Evolutionary conservation across 1,139 yeast genomes (phyloP), one percentile per base, ranked within the genome.

Genomic region (Candida tunisiensis): DNA sequence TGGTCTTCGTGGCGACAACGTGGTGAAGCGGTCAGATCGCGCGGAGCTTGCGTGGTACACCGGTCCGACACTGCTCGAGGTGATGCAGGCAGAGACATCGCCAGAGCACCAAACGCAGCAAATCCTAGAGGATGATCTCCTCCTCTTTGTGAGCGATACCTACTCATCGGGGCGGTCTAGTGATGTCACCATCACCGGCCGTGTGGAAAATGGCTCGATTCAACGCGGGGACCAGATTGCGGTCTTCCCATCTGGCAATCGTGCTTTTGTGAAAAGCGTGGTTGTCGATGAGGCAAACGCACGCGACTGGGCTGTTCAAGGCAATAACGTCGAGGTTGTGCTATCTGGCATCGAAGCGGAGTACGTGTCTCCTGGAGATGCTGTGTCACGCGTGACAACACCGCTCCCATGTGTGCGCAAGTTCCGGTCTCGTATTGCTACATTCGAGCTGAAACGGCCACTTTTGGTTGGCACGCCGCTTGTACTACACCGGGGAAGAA

Each of bases 1-100:
- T 21, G 98, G 96, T 0, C 62, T 80, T 25, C 57, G 69, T 2
- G 98, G 99, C 15, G 71, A 65, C 29, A 88, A 88, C 47, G 83
- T 88, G 6, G 72, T 71, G 8, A 62, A 61, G 19, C 47, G 53
- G 25, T 25, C 43, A 1, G 29, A 31, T 0, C 44, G 37, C 28
- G 56, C 35, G 8, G 48, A 39, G 2, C n/a, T n/a, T n/a, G n/a
- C n/a, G n/a, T 77, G 92, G 91, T 74, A 74, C 42, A 45, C 46
- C 5, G 85, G 88, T 1, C 70, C 69, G 1, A 68, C 83, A 0
- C 53, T 88, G 24, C 55, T 80, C 6, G 51, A 51, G 34, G 25
- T 35, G 28, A 24, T 42, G 34, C 24, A 44, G 41, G 24, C 25
- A 36, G 10, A 26, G 13, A 19, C 43, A 24, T 42, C 34, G 21